A percentile compares a stretch with the other conserved stretches of the same genome.
These are phyloP conservation scores for Sporothrix dimorphospora DNA, from an alignment of 2,329 filamentous ascomycete genomes.

Conservation along the genomic window DNA sequence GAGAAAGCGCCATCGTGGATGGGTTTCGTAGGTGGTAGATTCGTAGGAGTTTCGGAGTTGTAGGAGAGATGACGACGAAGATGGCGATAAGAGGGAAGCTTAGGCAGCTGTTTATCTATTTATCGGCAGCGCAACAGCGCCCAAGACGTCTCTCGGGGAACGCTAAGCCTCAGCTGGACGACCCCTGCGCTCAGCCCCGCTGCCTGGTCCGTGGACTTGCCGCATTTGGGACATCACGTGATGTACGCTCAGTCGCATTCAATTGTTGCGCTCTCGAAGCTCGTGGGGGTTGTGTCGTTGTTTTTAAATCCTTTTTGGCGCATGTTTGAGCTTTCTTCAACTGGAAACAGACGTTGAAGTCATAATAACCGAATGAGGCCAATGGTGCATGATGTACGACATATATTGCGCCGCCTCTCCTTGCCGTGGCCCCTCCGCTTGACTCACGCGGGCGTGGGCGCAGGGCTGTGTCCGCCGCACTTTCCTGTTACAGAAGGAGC, in stretches of 20 bases:
- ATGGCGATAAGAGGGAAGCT: not conserved
- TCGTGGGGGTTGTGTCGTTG: not conserved
- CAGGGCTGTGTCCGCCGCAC: constrained; percentile 4
- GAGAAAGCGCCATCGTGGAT: constrained; percentile 38
- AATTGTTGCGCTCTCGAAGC: no score
- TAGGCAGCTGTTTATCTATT: constrained; percentile 23
- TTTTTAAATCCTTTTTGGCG: not conserved
- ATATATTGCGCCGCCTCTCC: not conserved
- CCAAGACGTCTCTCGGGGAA: constrained; percentile 10
- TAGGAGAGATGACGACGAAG: not conserved
- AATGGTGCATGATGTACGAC: no score
- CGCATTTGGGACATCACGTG: constrained; percentile 1
- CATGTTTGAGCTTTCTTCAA: not conserved
- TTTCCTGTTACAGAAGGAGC: not conserved
- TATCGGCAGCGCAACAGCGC: not conserved
- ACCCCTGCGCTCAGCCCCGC: not conserved
- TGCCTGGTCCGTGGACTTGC: not conserved
- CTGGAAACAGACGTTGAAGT: not conserved
- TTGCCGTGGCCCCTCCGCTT: constrained; percentile 9
- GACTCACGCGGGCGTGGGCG: constrained; percentile 14
- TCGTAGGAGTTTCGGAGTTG: constrained; percentile 1
- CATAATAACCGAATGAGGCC: not conserved
- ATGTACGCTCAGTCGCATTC: not conserved
- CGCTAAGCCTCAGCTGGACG: not conserved
- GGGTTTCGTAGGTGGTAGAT: not conserved